These are phyloP conservation scores for Salvia hispanica DNA, from an alignment of 257 asterid genomes.

Conservation along the genomic window DNA sequence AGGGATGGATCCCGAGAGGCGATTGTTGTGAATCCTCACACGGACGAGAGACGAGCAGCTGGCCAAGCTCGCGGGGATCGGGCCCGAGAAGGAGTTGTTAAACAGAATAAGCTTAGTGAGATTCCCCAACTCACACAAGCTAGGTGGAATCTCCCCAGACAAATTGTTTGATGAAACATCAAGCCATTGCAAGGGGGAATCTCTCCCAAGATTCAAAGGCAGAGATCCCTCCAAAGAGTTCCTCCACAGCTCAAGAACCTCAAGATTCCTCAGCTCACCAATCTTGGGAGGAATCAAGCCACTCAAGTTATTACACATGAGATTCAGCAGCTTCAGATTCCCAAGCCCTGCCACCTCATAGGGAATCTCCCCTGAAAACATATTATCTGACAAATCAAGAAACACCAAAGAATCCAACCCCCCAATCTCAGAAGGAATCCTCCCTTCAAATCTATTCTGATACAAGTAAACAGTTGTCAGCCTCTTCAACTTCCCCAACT, in stretches of 20 bases:
- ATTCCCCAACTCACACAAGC: slow-evolving; percentile 55
- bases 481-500: slow-evolving; percentile 56
- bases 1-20: slow-evolving; percentile 67
- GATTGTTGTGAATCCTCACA: slow-evolving; percentile 64
- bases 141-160: slow-evolving; percentile 65
- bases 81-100: slow-evolving; percentile 72
- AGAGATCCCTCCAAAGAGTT: slow-evolving; percentile 57
- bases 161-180: slow-evolving; percentile 74
- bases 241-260: slow-evolving; percentile 67
- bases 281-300: slow-evolving; percentile 57
- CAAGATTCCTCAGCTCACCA: slow-evolving; percentile 55
- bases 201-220: slow-evolving; percentile 63
- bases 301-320: slow-evolving; percentile 60
- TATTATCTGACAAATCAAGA: slow-evolving; percentile 71
- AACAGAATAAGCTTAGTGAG: slow-evolving; percentile 78
- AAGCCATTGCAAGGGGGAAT: slow-evolving; percentile 60
- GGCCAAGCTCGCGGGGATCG: slow-evolving; percentile 56
- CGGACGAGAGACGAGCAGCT: slow-evolving; percentile 70
- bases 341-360: slow-evolving; percentile 49
- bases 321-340: slow-evolving; percentile 70
- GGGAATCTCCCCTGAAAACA: slow-evolving; percentile 61
- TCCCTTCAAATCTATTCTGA: slow-evolving; percentile 59
- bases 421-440: slow-evolving; percentile 68
- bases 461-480: slow-evolving; percentile 58
- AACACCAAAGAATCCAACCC: slow-evolving; percentile 46